Evolutionary conservation across 306 rosid genomes (phyloP), one percentile per base, ranked within the genome.

Genomic region (Sicyos edulis): DNA sequence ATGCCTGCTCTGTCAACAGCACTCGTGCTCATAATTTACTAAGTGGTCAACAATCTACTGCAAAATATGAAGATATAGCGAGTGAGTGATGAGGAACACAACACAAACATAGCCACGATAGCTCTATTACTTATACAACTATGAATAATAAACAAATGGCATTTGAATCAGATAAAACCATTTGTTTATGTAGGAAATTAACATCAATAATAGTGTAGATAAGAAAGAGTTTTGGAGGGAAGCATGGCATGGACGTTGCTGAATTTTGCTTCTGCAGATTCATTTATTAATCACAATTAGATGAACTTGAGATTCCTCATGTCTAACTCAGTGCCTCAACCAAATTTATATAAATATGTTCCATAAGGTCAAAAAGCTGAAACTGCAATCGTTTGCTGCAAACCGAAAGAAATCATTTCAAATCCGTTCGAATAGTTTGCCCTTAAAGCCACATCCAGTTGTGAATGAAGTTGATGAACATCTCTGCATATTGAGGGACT

Each of bases 351-450:
- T 56, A 66, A 17, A 55, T 66, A 66, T 17, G 11, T 54, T 10
- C 49, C 12, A 7, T 10, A 65, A 4, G n/a, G 9, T 14, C 71
- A 64, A 44, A 63, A 64, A 19, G 15, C 70, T 34, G 52, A 32
- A 32, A 34, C 15, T 75, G 77, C 74, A 49, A 55, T n/a, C 54
- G 22, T 69, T 62, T 44, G 22, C 42, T 42, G 14, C 17, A 13
- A 73, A 57, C 50, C 19, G 49, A 20, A 78, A 54, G 50, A 62
- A 53, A 20, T 63, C 70, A 20, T 57, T 6, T 72, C 77, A 75
- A 49, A 20, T 52, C 4, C 71, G 81, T 10, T 78, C 76, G 0
- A 71, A 78, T 50, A 82, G 80, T 61, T 67, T 82, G 72, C 76
- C 80, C 5, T 58, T 76, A 56, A 68, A 51, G 60, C 77, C 83